phyloP scores from a whole-genome alignment of 805 yeast genomes.

The Wickerhamiella kurtzmanii region DNA sequence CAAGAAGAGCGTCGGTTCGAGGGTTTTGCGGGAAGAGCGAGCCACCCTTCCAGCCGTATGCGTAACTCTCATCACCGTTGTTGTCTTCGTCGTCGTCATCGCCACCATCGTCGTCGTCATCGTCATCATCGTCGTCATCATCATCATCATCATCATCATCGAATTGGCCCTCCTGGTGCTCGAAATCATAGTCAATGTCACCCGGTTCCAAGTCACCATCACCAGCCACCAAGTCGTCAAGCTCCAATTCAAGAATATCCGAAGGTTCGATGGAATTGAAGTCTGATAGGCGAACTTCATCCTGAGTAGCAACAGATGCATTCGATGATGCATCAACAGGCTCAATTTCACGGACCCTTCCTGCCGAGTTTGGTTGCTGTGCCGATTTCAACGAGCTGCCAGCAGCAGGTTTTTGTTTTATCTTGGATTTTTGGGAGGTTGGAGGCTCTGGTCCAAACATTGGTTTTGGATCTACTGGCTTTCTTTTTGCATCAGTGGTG shows the following conservation, averaged over 20 bases:
- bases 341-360: neutral
- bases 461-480: neutral
- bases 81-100: slow-evolving; percentile 29
- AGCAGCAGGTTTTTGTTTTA: neutral
- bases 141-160: slow-evolving; percentile 25
- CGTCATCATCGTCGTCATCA: slow-evolving; percentile 26
- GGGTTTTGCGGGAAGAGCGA: slow-evolving; percentile 23
- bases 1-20: slow-evolving; percentile 11
- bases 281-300: neutral
- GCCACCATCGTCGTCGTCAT: slow-evolving; percentile 23
- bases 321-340: neutral
- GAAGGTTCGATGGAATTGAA: slow-evolving; percentile 13
- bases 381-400: neutral
- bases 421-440: neutral
- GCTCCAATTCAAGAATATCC: slow-evolving; percentile 22
- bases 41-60: slow-evolving; percentile 26
- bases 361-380: neutral
- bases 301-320: too few relatives aligned
- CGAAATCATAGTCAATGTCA: slow-evolving; percentile 15
- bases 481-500: too few relatives aligned
- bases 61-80: slow-evolving; percentile 26
- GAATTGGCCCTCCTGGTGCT: slow-evolving; percentile 45
- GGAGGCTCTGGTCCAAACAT: neutral
- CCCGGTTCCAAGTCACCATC: slow-evolving; percentile 46
- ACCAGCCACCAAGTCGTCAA: slow-evolving; percentile 12